Percentiles rank a stretch among this genome's conserved stretches.
Evolutionary conservation across 1,284 basidiomycete species (phyloP).

Genomic region (Calocybe gambosa): DNA sequence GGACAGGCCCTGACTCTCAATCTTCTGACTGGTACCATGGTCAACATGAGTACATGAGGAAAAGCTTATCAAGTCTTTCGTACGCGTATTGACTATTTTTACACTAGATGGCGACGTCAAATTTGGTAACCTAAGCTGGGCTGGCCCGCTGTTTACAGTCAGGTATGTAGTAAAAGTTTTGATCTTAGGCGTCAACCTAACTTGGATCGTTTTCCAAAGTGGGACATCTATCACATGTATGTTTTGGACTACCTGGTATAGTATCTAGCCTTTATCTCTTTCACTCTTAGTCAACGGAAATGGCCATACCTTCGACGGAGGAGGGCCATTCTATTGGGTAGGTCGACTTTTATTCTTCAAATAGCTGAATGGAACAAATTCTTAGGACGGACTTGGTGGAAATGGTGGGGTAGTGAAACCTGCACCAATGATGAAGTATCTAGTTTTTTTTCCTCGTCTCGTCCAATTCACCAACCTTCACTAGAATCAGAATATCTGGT

Average conservation of each 20-base stretch:
- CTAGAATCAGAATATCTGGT: slow-evolving; percentile 50
- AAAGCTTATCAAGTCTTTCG: background rate
- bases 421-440: slow-evolving; percentile 43
- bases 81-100: slow-evolving; percentile 6
- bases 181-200: background rate
- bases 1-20: slow-evolving; percentile 34
- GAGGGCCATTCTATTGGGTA: slow-evolving; percentile 44
- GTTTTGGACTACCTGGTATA: slow-evolving; percentile 8
- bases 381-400: slow-evolving; percentile 38
- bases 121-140: slow-evolving; percentile 39
- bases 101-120: slow-evolving; percentile 37
- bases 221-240: slow-evolving; percentile 35
- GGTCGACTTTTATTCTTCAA: background rate
- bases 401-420: slow-evolving; percentile 35
- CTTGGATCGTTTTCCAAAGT: slow-evolving; percentile 17
- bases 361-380: background rate
- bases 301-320: slow-evolving; percentile 39
- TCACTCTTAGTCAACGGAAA: slow-evolving; percentile 38
- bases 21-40: slow-evolving; percentile 34
- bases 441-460: background rate
- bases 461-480: slow-evolving; percentile 4
- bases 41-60: slow-evolving; percentile 36
- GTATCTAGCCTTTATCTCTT: background rate
- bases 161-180: slow-evolving; percentile 18
- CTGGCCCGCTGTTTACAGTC: slow-evolving; percentile 39